Base-by-base conservation (phyloP, 495 filamentous ascomycete genomes). In the Penicillium angulare region DNA sequence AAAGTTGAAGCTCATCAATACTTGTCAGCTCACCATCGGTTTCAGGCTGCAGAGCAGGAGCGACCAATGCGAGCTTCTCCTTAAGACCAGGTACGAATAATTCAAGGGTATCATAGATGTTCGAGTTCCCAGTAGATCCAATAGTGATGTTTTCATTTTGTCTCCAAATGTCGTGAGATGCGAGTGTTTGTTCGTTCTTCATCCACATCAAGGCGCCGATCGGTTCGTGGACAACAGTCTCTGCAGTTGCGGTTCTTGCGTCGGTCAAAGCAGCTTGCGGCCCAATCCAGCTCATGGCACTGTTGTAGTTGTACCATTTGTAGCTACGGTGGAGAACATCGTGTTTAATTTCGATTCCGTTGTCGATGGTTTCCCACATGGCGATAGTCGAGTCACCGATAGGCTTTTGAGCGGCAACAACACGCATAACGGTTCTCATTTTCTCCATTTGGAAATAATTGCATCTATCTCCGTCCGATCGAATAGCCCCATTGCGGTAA, bases 171-270 rank as follows among this genome's bases (percentile, higher is more conserved):
- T 44, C 23, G 24, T 44, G 41, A 3, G 41, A 15, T 17, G 23
- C 41, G 6, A 44, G 23, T 9, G 41, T 44, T 15, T 31, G 24
- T 5, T 44, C 41, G 27, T 44, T 29, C 41, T 44, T 44, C 41
- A 44, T 44, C 41, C 41, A 44, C 41, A 44, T 44, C 41, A 44
- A 31, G 8, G 41, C 41, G n/a, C 41, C 41, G 5, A 44, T 44
- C 5, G 41, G 41, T 18, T 44, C 41, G 10, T 29, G 16, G 3
- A 13, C 9, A n/a, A 44, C 41, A 20, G 41, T 44, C 24, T 24
- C 31, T 13, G 41, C 15, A 18, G 41, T 24, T 3, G 41, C 41
- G 18, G 21, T 32, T 3, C 16, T 32, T 15, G 41, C 41, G 21
- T 44, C 41, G n/a, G 41, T 44, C 15, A 44, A n/a, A 17, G 41